phyloP scores from a whole-genome alignment of 108 stramenopile genomes.

The Cyclotella cryptica region DNA sequence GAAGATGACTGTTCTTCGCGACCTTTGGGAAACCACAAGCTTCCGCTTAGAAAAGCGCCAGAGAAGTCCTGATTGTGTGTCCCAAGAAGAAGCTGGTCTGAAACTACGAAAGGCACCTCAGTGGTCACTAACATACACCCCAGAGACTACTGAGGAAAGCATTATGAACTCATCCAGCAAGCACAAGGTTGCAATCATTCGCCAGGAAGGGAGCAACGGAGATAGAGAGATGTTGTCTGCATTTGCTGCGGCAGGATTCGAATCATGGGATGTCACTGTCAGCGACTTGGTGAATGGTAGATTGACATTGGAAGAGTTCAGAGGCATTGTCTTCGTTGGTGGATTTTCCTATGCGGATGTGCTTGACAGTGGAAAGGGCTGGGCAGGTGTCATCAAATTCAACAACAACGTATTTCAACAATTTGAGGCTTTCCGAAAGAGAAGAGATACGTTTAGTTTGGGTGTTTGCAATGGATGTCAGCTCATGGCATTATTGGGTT shows the following conservation, averaged over 20 bases:
- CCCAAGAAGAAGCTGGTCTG: slow-evolving; percentile 89
- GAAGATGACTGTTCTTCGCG: slow-evolving; percentile 91
- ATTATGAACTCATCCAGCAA: slow-evolving; percentile 71
- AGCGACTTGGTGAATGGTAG: slow-evolving; percentile 84
- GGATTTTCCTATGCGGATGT: slow-evolving; percentile 99
- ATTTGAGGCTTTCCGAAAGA: slow-evolving; percentile 93
- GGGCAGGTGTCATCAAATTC: slow-evolving; percentile 99
- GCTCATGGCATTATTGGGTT: slow-evolving; percentile 98
- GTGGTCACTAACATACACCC: slow-evolving; percentile 88
- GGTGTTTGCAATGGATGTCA: slow-evolving; percentile 99
- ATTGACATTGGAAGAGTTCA: slow-evolving; percentile 88
- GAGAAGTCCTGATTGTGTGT: slow-evolving; percentile 93
- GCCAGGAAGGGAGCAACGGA: slow-evolving; percentile 99
- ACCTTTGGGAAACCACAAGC: slow-evolving; percentile 99
- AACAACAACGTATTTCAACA: slow-evolving; percentile 92
- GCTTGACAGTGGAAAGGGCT: slow-evolving; percentile 98
- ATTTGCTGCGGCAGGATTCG: slow-evolving; percentile 95
- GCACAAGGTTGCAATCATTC: slow-evolving; percentile 95
- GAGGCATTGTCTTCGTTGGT: slow-evolving; percentile 96
- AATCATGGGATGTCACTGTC: slow-evolving; percentile 97
- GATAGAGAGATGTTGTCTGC: slow-evolving; percentile 98
- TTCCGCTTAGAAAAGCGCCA: slow-evolving; percentile 96
- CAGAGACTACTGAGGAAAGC: slow-evolving; percentile 67
- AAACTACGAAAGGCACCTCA: slow-evolving; percentile 81
- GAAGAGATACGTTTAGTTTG: slow-evolving; percentile 96